Evolutionary conservation across 768 basidiomycete species (phyloP).

Genomic region (Termitomyces titanicus): DNA sequence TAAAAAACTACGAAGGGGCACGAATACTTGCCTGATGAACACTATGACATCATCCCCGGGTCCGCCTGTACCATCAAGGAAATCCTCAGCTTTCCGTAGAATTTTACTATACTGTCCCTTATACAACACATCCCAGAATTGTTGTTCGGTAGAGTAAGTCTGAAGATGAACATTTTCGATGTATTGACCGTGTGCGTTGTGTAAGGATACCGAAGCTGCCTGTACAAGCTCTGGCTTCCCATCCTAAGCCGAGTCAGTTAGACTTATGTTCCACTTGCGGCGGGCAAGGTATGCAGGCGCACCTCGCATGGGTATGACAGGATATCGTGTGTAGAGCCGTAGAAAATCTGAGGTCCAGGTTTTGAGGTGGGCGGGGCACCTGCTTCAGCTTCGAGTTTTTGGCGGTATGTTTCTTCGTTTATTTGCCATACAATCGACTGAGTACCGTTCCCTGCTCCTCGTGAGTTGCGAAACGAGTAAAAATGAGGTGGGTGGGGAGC

Average conservation of each 20-base stretch:
- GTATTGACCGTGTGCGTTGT: slow-evolving; percentile 81
- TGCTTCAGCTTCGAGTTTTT: slow-evolving; percentile 53
- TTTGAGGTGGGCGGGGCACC: slow-evolving; percentile 29
- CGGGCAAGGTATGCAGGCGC: slow-evolving; percentile 4
- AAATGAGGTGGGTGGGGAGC: not conserved
- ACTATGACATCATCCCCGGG: slow-evolving; percentile 70
- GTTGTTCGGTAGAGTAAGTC: slow-evolving; percentile 62
- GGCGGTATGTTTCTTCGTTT: slow-evolving; percentile 81
- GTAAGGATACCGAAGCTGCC: slow-evolving; percentile 80
- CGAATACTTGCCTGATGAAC: slow-evolving; percentile 79
- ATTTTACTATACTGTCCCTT: slow-evolving; percentile 57
- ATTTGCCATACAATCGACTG: slow-evolving; percentile 90
- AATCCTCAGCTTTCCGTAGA: slow-evolving; percentile 64
- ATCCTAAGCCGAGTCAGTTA: slow-evolving; percentile 45
- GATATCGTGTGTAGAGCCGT: slow-evolving; percentile 93
- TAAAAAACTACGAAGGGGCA: not conserved
- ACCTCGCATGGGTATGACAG: slow-evolving; percentile 92
- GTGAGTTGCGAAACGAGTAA: not conserved
- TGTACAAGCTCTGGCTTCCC: slow-evolving; percentile 76
- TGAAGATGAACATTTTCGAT: slow-evolving; percentile 86
- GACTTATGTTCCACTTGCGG: not conserved
- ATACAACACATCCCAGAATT: slow-evolving; percentile 79
- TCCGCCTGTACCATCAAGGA: slow-evolving; percentile 63
- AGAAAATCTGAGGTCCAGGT: slow-evolving; percentile 65
- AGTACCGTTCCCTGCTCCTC: slow-evolving; percentile 77